These are phyloP conservation scores for Syzygium grande DNA, from an alignment of 345 rosid species.

Conservation along the genomic window DNA sequence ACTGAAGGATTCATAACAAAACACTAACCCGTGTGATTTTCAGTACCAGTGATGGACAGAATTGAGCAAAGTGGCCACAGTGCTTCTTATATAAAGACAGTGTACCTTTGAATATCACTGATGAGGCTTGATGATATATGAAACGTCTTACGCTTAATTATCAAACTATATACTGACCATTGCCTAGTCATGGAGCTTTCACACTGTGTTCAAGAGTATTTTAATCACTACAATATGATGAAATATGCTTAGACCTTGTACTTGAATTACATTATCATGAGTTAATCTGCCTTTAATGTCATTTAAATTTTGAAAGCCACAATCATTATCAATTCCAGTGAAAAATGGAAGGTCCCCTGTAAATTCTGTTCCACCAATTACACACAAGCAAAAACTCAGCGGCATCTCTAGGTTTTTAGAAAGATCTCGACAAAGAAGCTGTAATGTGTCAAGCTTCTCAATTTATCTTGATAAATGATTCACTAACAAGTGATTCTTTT, in stretches of 20 bases:
- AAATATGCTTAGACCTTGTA: neutral
- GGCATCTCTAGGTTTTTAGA: neutral
- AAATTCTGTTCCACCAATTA: neutral
- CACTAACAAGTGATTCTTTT: neutral
- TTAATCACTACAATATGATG: neutral
- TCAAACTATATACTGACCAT: neutral
- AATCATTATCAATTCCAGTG: neutral
- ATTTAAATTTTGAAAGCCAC: neutral
- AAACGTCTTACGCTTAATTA: neutral
- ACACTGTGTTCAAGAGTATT: neutral
- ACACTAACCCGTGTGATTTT: neutral
- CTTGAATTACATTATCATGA: neutral
- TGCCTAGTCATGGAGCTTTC: neutral
- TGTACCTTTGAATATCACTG: neutral
- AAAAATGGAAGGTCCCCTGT: neutral
- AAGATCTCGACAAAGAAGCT: neutral
- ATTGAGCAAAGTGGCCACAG: neutral
- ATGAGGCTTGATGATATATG: neutral
- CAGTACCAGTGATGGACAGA: neutral
- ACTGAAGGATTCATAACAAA: neutral
- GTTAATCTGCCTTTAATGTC: neutral
- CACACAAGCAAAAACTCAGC: neutral
- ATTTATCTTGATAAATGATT: no score
- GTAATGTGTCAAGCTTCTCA: neutral
- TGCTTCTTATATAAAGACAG: neutral